These are phyloP conservation scores for Rhodotorula sp. DNA, from an alignment of 1,284 basidiomycete genomes.

Conservation along the genomic window DNA sequence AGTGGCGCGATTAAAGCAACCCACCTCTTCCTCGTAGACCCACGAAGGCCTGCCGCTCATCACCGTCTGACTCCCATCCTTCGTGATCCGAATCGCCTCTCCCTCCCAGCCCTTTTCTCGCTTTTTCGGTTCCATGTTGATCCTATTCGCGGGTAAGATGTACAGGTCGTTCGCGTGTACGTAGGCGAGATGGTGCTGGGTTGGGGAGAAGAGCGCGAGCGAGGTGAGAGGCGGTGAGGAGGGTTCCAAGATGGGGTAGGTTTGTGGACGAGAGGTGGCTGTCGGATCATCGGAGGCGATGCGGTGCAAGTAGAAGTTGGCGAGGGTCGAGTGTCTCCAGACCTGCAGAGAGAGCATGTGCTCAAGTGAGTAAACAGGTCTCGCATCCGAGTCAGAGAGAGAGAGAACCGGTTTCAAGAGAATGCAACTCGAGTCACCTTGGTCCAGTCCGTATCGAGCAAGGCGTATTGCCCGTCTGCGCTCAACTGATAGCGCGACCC, in stretches of 20 bases:
- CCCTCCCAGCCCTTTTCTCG: background rate
- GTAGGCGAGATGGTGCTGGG: slow-evolving; percentile 73
- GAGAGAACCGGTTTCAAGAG: no score
- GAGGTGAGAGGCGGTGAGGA: slow-evolving; percentile 63
- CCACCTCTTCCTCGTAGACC: slow-evolving; percentile 85
- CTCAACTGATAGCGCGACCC: slow-evolving; percentile 74
- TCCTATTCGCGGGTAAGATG: slow-evolving; percentile 59
- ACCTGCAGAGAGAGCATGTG: slow-evolving; percentile 56
- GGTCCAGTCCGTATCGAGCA: slow-evolving; percentile 67
- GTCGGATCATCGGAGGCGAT: slow-evolving; percentile 49
- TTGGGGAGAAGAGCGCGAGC: slow-evolving; percentile 81
- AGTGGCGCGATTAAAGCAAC: slow-evolving; percentile 10
- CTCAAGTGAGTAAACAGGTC: background rate
- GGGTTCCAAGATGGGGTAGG: slow-evolving; percentile 57
- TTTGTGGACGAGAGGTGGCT: slow-evolving; percentile 57
- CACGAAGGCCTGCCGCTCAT: slow-evolving; percentile 96
- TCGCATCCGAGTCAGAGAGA: no score
- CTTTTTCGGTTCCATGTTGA: slow-evolving; percentile 16
- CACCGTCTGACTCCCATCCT: slow-evolving; percentile 72
- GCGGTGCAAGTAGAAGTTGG: slow-evolving; percentile 82
- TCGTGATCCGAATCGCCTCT: slow-evolving; percentile 71
- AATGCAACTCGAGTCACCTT: slow-evolving; percentile 57
- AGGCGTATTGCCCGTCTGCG: slow-evolving; percentile 79
- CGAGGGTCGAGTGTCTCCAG: slow-evolving; percentile 86
- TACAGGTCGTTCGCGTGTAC: slow-evolving; percentile 81